Percentiles rank a stretch among this genome's conserved stretches.
phyloP scores from a whole-genome alignment of 2,329 filamentous ascomycete species.

The Aspergillus fijiensis region DNA sequence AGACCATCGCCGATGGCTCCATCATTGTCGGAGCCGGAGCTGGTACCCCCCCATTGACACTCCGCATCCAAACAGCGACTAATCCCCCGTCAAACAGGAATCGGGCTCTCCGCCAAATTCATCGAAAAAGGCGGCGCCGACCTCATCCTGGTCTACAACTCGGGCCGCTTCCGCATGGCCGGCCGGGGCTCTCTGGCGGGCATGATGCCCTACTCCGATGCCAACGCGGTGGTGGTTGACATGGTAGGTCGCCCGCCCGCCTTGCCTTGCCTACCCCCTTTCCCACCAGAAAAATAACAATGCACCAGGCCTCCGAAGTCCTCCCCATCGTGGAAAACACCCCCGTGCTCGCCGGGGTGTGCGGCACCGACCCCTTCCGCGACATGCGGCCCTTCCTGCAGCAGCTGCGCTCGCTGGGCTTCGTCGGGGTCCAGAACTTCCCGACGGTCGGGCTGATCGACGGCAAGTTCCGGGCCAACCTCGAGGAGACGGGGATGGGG shows the following conservation, averaged over 20 bases:
- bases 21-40: constrained; percentile 69
- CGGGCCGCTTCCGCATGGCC: constrained; percentile 70
- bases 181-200: constrained; percentile 68
- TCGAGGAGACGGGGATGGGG: constrained; percentile 72
- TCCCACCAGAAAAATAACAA: not conserved
- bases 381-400: constrained; percentile 60
- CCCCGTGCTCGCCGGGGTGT: constrained; percentile 69
- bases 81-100: constrained; percentile 46
- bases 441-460: constrained; percentile 71
- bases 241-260: constrained; percentile 50
- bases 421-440: constrained; percentile 71
- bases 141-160: constrained; percentile 72
- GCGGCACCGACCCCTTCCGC: constrained; percentile 68
- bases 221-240: constrained; percentile 67
- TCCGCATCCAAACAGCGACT: not conserved
- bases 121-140: constrained; percentile 68
- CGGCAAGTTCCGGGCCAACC: constrained; percentile 63
- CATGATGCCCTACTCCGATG: constrained; percentile 69
- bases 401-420: constrained; percentile 62
- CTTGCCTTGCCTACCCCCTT: too few relatives aligned
- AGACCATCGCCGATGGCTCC: constrained; percentile 55
- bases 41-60: constrained; percentile 33
- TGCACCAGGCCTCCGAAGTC: constrained; percentile 59
- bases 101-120: constrained; percentile 69
- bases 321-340: constrained; percentile 63